These are phyloP conservation scores for Botryotinia calthae DNA, from an alignment of 2,329 filamentous ascomycete genomes.

Conservation along the genomic window DNA sequence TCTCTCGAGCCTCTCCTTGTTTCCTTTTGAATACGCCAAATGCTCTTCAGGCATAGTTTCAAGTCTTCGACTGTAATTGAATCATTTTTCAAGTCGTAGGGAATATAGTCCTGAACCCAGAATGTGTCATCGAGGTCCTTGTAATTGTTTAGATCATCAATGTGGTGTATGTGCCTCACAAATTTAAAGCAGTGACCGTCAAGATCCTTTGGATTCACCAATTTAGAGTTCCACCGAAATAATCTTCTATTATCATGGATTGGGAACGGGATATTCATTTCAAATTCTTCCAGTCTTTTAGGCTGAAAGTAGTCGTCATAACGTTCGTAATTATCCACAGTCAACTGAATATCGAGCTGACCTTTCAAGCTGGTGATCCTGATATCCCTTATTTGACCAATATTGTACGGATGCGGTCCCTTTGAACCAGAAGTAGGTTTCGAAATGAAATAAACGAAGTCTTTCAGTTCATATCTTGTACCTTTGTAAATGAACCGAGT, in stretches of 20 bases:
- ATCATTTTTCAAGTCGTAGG: not conserved
- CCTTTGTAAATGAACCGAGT: slow-evolving; percentile 2
- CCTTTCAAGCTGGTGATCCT: not conserved
- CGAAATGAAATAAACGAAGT: slow-evolving; percentile 24
- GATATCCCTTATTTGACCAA: slow-evolving; percentile 23
- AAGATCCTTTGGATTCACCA: not conserved
- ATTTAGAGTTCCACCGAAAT: not conserved
- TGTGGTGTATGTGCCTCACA: slow-evolving; percentile 22
- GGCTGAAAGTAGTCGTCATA: slow-evolving; percentile 16
- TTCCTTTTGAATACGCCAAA: not conserved
- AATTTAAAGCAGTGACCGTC: slow-evolving; percentile 29
- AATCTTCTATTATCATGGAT: slow-evolving; percentile 24
- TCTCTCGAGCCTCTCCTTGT: not conserved
- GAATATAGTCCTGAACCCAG: slow-evolving; percentile 23
- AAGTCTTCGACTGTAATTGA: not conserved
- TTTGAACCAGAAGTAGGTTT: not conserved
- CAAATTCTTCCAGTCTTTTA: slow-evolving; percentile 1
- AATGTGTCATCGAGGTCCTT: slow-evolving; percentile 28
- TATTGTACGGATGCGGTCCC: slow-evolving; percentile 22
- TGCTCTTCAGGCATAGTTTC: not conserved
- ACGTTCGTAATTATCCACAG: slow-evolving; percentile 17
- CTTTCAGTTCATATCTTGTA: slow-evolving; percentile 14
- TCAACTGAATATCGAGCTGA: not conserved
- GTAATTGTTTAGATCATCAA: slow-evolving; percentile 25
- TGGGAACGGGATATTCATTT: not conserved